These are phyloP conservation scores for Nigrospora sphaerica DNA, from an alignment of 2,329 filamentous ascomycete genomes.

Conservation along the genomic window DNA sequence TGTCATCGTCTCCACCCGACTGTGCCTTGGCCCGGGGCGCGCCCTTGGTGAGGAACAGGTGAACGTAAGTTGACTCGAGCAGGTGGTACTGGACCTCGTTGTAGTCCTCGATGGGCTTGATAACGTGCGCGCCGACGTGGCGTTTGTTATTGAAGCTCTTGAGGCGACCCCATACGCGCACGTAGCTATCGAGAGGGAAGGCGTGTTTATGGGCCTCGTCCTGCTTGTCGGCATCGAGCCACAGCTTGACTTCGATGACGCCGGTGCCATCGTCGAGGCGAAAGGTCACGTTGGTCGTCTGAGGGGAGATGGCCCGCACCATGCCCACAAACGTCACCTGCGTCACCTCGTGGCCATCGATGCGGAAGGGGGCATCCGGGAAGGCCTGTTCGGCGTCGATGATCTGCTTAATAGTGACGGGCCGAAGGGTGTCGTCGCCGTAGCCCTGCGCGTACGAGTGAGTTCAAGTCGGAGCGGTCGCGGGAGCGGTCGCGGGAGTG, in stretches of 20 bases:
- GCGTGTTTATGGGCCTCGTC: conserved; percentile 41
- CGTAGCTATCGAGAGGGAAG: conserved; percentile 69
- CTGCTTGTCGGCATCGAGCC: conserved; percentile 61
- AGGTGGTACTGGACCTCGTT: conserved; percentile 94
- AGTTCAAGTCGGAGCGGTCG: not conserved
- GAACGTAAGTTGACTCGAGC: conserved; percentile 82
- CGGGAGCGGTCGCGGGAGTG: not conserved
- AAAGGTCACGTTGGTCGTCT: conserved; percentile 88
- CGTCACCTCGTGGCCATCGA: conserved; percentile 69
- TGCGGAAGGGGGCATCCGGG: conserved; percentile 67
- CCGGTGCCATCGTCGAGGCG: conserved; percentile 93
- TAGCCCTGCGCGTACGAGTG: conserved; percentile 38
- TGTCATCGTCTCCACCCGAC: conserved; percentile 30
- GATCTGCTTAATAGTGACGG: conserved; percentile 93
- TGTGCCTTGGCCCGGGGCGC: conserved; percentile 28
- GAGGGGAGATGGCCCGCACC: conserved; percentile 77
- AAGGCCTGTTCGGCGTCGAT: conserved; percentile 73
- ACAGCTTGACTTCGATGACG: conserved; percentile 83
- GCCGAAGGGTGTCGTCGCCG: conserved; percentile 79
- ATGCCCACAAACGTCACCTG: conserved; percentile 85
- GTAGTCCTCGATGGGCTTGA: conserved; percentile 73
- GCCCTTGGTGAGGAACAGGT: conserved; percentile 75
- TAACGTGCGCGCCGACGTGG: conserved; percentile 71
- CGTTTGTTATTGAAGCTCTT: conserved; percentile 80
- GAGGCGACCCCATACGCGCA: conserved; percentile 78